These are phyloP conservation scores for Dioscorea cayenensis DNA, from an alignment of 116 monocot species.

Conservation along the genomic window DNA sequence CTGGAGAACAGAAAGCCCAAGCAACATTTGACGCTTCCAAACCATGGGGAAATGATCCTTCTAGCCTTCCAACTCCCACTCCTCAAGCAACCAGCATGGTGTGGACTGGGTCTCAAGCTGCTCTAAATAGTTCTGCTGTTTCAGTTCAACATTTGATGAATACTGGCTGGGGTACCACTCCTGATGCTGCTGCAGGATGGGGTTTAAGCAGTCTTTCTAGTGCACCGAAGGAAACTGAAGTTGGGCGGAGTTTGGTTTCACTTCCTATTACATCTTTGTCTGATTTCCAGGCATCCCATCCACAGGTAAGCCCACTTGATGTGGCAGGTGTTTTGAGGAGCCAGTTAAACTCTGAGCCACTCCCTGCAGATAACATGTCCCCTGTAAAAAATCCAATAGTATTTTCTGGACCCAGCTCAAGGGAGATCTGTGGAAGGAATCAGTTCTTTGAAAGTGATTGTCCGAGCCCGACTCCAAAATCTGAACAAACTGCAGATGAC, in stretches of 20 bases:
- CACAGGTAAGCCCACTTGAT: constrained; percentile 7
- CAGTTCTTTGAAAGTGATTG: constrained; percentile 15
- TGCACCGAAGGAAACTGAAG: neutral
- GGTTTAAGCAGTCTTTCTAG: neutral
- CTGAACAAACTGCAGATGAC: constrained; percentile 17
- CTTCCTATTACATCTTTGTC: neutral
- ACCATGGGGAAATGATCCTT: constrained; percentile 18
- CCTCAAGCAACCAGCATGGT: constrained; percentile 11
- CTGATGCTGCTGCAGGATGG: constrained; percentile 8
- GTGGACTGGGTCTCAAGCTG: constrained; percentile 19
- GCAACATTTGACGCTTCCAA: constrained; percentile 20
- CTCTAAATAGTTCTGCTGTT: constrained; percentile 15
- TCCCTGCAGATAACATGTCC: neutral
- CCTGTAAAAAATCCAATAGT: neutral
- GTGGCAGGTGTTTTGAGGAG: neutral
- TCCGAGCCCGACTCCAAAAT: constrained; percentile 15
- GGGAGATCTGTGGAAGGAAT: constrained; percentile 1
- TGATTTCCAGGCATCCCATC: constrained; percentile 7
- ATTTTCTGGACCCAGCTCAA: neutral
- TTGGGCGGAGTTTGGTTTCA: neutral
- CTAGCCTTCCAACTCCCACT: constrained; percentile 18
- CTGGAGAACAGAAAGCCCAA: constrained; percentile 11
- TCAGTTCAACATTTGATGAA: constrained; percentile 8
- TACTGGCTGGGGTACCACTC: constrained; percentile 10
- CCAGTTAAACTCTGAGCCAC: neutral